Evolutionary conservation across 805 yeast species (phyloP), one percentile per base, ranked within the genome.

Genomic region (Teunomyces tritomae): DNA sequence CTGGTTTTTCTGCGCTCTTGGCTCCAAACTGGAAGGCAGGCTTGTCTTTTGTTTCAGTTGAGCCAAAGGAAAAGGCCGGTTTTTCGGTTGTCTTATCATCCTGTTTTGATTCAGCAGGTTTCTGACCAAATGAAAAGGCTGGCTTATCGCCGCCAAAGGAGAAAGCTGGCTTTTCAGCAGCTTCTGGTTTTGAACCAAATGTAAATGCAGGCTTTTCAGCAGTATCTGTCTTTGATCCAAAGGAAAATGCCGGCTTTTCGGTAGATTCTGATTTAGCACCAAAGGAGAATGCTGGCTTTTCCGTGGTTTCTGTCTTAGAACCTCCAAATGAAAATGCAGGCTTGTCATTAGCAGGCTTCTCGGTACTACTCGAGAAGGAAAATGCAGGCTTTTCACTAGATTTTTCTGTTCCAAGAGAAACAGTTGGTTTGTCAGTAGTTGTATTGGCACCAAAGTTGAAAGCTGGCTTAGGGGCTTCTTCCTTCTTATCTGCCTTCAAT

Each of bases 211-310:
- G 33, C 14, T 45, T 47, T 36, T 39, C 46, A 3, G 40, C 7
- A 9, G 30, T 40, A 7, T 30, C 39, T 8, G 34, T 13, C 14
- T 43, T 36, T 9, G 49, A 9, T 11, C 27, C 55, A 81, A 74
- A 27, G 73, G 69, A 61, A 81, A 81, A 5, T n/a, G 48, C 42
- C 7, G 54, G 44, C 27, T 39, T 47, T 20, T 39, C 70, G 3
- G 71, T 70, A 48, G 61, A 58, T 14, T 54, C 52, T 39, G 24
- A 20, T 10, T 39, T 29, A 17, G 45, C 24, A 8, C 34, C 45
- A 43, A 26, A 26, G n/a, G 30, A 27, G 30, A 16, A 17, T 33
- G 28, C 42, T 11, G 47, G 34, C 27, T 49, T 34, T 8, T 39
- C 45, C 17, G 27, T 16, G 17, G 33, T 16, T 9, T 30, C 20